Evolutionary conservation across 176 grass and related monocot species (phyloP).

Genomic region (Tillandsia leiboldiana): DNA sequence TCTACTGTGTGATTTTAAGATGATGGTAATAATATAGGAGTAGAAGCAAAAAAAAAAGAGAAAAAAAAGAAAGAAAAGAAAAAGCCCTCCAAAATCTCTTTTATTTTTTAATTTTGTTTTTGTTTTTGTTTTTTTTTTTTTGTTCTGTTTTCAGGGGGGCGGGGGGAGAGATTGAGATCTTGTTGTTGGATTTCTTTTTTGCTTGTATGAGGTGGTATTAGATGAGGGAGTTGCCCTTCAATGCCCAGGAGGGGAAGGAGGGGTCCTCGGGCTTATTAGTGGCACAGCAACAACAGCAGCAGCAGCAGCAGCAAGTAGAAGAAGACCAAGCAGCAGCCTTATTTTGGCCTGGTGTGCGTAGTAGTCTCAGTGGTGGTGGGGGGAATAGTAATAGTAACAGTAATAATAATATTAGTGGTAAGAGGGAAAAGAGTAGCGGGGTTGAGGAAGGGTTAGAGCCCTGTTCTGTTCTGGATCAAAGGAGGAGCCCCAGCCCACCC

Average conservation of each 20-base stretch:
- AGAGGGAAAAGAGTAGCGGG: constrained; percentile 27
- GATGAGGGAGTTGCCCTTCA: constrained; percentile 76
- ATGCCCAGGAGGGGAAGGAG: constrained; percentile 51
- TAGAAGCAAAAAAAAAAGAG: too few species aligned
- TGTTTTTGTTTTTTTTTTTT: too few species aligned
- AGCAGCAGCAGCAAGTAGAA: constrained; percentile 7
- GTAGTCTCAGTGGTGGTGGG: too few species aligned
- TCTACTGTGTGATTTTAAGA: background rate
- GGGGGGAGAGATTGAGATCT: constrained; percentile 24
- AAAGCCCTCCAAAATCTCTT: constrained; percentile 1
- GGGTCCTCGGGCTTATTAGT: constrained; percentile 26
- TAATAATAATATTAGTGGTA: background rate
- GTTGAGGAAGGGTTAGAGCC: constrained; percentile 48
- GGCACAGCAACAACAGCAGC: background rate
- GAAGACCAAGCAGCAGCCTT: background rate
- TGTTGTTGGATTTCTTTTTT: background rate
- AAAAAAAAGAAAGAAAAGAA: too few species aligned
- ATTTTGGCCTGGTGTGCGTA: constrained; percentile 3
- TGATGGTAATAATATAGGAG: background rate
- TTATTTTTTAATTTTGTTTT: background rate
- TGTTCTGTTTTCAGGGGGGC: too few species aligned
- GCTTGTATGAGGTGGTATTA: constrained; percentile 49
- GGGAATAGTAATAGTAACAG: too few species aligned
- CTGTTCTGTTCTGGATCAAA: constrained; percentile 79
- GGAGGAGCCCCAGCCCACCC: constrained; percentile 62